phyloP scores from a whole-genome alignment of 1,284 basidiomycete species.

The Sporisorium reilianum region DNA sequence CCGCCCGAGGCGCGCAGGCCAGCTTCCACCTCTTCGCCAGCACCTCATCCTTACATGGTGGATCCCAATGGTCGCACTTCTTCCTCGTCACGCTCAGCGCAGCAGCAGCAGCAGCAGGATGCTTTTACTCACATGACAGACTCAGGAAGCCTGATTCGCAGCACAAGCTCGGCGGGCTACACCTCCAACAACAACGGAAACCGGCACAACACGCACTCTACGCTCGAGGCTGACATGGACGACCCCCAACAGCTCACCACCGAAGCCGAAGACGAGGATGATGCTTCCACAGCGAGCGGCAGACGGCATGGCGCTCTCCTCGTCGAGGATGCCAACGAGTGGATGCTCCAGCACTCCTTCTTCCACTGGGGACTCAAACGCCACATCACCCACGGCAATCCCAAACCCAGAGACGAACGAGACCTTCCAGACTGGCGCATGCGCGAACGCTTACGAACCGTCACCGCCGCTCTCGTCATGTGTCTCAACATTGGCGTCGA shows the following conservation, averaged over 20 bases:
- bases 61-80: slow-evolving; percentile 10
- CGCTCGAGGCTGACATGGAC: slow-evolving; percentile 32
- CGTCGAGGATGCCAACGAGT: slow-evolving; percentile 63
- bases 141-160: slow-evolving; percentile 18
- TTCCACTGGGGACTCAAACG: slow-evolving; percentile 74
- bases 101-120: slow-evolving; percentile 22
- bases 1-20: slow-evolving; percentile 22
- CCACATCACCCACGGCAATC: slow-evolving; percentile 87
- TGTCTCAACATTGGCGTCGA: slow-evolving; percentile 98
- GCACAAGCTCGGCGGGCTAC: too few species aligned
- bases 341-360: slow-evolving; percentile 63
- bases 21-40: slow-evolving; percentile 13
- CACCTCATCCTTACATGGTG: slow-evolving; percentile 26
- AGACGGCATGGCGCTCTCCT: slow-evolving; percentile 65
- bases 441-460: slow-evolving; percentile 86
- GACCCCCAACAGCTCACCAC: slow-evolving; percentile 41
- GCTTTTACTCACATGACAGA: slow-evolving; percentile 28
- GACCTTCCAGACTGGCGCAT: slow-evolving; percentile 77
- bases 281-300: slow-evolving; percentile 60
- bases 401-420: slow-evolving; percentile 76
- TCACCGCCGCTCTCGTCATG: slow-evolving; percentile 90
- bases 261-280: slow-evolving; percentile 53
- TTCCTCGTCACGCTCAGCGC: slow-evolving; percentile 17
- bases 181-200: too few species aligned
- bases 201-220: slow-evolving; percentile 11